Evolutionary conservation across 805 yeast genomes (phyloP).

Genomic region (Saccharomycopsis vini): DNA sequence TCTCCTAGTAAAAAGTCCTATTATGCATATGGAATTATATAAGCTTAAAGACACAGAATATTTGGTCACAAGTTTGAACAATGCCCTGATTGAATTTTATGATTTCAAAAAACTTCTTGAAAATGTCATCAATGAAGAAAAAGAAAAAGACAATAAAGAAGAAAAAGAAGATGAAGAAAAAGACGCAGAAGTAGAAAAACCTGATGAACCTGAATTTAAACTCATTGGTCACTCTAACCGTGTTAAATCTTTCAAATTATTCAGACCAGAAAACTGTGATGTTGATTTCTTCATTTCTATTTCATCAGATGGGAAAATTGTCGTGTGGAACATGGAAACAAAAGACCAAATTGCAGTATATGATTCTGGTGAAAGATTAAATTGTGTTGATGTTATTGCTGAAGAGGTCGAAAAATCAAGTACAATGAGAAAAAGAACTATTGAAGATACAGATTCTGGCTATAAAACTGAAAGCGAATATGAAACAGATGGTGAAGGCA

Average conservation of each 20-base stretch:
- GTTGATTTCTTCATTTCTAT: slow-evolving; percentile 55
- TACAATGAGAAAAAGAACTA: slow-evolving; percentile 54
- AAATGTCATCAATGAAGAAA: slow-evolving; percentile 20
- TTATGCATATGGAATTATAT: slow-evolving; percentile 60
- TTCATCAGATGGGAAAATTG: slow-evolving; percentile 89
- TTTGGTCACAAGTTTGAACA: slow-evolving; percentile 56
- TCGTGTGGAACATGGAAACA: slow-evolving; percentile 69
- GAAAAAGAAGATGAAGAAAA: slow-evolving; percentile 18
- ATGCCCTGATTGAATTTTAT: slow-evolving; percentile 61
- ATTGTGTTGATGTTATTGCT: slow-evolving; percentile 69
- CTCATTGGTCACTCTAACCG: slow-evolving; percentile 79
- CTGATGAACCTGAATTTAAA: slow-evolving; percentile 40
- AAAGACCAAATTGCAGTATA: slow-evolving; percentile 85
- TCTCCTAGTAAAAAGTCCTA: slow-evolving; percentile 40
- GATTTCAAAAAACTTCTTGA: slow-evolving; percentile 24
- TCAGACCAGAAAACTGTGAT: slow-evolving; percentile 23
- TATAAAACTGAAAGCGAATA: slow-evolving; percentile 61
- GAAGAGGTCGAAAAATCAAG: slow-evolving; percentile 69
- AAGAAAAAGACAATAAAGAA: slow-evolving; percentile 25
- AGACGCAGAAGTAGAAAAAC: slow-evolving; percentile 22
- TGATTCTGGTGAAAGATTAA: slow-evolving; percentile 83
- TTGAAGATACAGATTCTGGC: slow-evolving; percentile 39
- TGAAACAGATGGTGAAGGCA: slow-evolving; percentile 66
- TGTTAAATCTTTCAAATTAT: slow-evolving; percentile 66
- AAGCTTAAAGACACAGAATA: slow-evolving; percentile 42